Percentiles rank a stretch among this genome's conserved stretches.
Evolutionary conservation across 2,329 filamentous ascomycete genomes (phyloP).

Genomic region (Alternaria novae-zelandiae): DNA sequence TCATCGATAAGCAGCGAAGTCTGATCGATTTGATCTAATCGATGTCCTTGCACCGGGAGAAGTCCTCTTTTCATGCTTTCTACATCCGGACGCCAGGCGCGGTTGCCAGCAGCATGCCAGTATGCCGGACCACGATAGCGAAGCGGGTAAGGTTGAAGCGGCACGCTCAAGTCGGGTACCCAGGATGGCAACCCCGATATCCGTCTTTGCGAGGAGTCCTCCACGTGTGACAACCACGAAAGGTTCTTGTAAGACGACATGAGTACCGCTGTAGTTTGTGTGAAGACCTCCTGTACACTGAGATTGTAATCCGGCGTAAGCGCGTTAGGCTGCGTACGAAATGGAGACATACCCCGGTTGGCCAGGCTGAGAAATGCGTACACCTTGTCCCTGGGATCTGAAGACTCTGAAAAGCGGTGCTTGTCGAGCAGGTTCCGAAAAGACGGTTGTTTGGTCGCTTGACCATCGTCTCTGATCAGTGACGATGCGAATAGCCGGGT

Average conservation of each 20-base stretch:
- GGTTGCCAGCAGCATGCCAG: conserved; percentile 23
- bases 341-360: conserved; percentile 22
- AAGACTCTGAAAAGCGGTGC: conserved; percentile 32
- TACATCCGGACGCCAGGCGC: conserved; percentile 12
- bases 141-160: conserved; percentile 31
- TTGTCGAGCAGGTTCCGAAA: conserved; percentile 29
- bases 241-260: conserved; percentile 25
- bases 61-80: not conserved
- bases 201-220: conserved; percentile 25
- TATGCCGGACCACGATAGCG: conserved; percentile 23
- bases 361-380: conserved; percentile 37
- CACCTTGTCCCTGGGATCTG: conserved; percentile 39
- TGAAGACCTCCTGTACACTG: conserved; percentile 29
- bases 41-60: not conserved
- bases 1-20: not conserved
- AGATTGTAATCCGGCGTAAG: conserved; percentile 30
- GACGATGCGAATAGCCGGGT: conserved; percentile 21
- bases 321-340: conserved; percentile 20
- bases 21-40: not conserved
- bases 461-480: not conserved
- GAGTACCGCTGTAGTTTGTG: conserved; percentile 20
- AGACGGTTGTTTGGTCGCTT: conserved; percentile 9
- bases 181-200: conserved; percentile 30
- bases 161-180: conserved; percentile 35
- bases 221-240: conserved; percentile 30